Base-by-base conservation (phyloP, 768 basidiomycete genomes). In the Tylopilus intermedius region DNA sequence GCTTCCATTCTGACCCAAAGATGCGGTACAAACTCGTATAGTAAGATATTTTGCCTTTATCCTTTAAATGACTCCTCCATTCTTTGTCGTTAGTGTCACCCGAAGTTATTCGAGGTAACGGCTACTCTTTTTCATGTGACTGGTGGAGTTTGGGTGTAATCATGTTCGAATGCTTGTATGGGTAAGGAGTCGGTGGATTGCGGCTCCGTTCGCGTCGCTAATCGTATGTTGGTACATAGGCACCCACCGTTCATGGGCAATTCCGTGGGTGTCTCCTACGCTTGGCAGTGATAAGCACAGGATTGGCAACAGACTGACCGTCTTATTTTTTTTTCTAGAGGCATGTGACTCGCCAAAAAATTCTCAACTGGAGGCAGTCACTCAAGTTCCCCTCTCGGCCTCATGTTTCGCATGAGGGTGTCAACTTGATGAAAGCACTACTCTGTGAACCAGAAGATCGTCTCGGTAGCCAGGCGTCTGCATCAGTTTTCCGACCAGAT, bases 71-170 rank as follows among this genome's bases (percentile, higher is more conserved):
- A 61, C 65, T 10, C 39, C 55, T 63, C 63, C 61, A 53, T 60
- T 60, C 53, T 53, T 52, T 58, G 30, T 55, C 56, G 49, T 43
- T 57, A 92, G 90, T 91, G 89, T 90, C 88, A 8, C 90, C 90
- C 40, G 90, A 92, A 68, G 90, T 92, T 43, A 90, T 93, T 65
- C 82, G 89, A 60, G 88, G 89, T 21, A 88, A 90, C 65, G 94
- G 94, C 24, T 97, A 98, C 71, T 83, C 87, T 37, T 94, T 90
- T 71, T 89, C 87, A 33, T 95, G 93, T 67, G 95, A 98, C 66
- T 98, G 94, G 94, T 99, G 95, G 95, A 92, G 89, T 72, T 79
- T 97, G 43, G 94, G 94, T 11, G 88, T 96, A 50, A 97, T 99
- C 67, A 90, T 93, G 84, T 97, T 87, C 64, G 94, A 97, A 70